Evolutionary conservation across 176 grass and related monocot genomes (phyloP), one percentile per base, ranked within the genome.

Genomic region (Tillandsia leiboldiana): DNA sequence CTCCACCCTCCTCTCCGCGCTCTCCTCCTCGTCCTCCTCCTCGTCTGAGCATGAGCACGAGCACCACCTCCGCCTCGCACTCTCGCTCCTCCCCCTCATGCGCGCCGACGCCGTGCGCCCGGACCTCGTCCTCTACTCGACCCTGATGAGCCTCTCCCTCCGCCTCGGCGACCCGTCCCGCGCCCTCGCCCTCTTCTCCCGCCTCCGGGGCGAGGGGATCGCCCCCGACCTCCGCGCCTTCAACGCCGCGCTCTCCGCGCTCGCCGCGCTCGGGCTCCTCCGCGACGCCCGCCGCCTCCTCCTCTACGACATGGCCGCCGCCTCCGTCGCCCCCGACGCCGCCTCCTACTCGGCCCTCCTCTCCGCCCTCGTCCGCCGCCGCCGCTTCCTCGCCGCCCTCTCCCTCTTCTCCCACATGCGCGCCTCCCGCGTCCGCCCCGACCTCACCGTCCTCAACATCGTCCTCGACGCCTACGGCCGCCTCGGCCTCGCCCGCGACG

Each of bases 391-490:
- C 62, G 81, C 87, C 0, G 86, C 93, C 23, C 71, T 97, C 22
- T 97, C 93, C 29, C 93, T 97, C 75, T 97, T 97, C 76, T 83
- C 82, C 12, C 86, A 87, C 75, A 92, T 97, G 93, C 79, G 74
- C 74, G 22, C 65, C 57, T 80, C 86, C 82, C 75, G 79, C 33
- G 77, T 90, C 54, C 69, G 42, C 77, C 89, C 89, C 13, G 89
- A 97, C 72, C 79, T 92, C 2, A 87, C 93, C 18, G 78, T 82
- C 48, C 92, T 86, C 82, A 97, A 97, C 80, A 87, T 97, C 78
- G 77, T 87, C 73, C 79, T 97, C 64, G 84, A 79, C 52, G 89
- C 83, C 76, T 97, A 97, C 78, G 93, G 93, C 48, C 93, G 92
- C 81, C 86, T 92, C 12, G 89, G 85, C 79, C 84, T 97, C 63